These are phyloP conservation scores for Cordyceps cateniannulata DNA, from an alignment of 2,329 filamentous ascomycete species.

Conservation along the genomic window DNA sequence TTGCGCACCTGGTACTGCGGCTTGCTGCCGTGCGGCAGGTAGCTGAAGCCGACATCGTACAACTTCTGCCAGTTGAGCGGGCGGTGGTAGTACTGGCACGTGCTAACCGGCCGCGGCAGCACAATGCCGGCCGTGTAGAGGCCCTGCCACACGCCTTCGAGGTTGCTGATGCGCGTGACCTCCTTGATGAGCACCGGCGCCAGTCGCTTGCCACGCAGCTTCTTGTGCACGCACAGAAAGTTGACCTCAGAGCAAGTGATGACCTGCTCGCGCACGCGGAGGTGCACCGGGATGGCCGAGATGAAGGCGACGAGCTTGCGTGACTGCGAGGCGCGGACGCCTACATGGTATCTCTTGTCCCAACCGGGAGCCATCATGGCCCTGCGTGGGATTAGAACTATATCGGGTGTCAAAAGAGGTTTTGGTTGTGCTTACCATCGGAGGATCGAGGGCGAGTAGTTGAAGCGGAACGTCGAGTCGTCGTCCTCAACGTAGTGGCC, in stretches of 20 bases:
- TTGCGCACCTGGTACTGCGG: slow-evolving; percentile 78
- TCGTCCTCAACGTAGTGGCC: slow-evolving; percentile 97
- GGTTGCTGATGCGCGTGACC: slow-evolving; percentile 86
- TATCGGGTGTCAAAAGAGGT: no score
- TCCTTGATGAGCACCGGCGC: slow-evolving; percentile 96
- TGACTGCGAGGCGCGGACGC: slow-evolving; percentile 77
- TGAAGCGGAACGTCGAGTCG: slow-evolving; percentile 95
- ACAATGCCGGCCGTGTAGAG: slow-evolving; percentile 93
- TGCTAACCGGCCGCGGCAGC: slow-evolving; percentile 84
- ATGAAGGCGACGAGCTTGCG: slow-evolving; percentile 92
- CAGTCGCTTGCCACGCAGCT: slow-evolving; percentile 86
- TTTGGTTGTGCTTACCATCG: slow-evolving; percentile 59
- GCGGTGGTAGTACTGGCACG: slow-evolving; percentile 92
- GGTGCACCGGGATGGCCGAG: slow-evolving; percentile 78
- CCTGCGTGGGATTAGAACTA: slow-evolving; percentile 43
- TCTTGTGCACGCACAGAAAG: slow-evolving; percentile 97
- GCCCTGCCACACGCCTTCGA: slow-evolving; percentile 83
- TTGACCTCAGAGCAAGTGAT: slow-evolving; percentile 89
- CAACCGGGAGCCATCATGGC: slow-evolving; percentile 92
- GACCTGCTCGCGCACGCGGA: slow-evolving; percentile 70
- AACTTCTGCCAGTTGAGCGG: slow-evolving; percentile 94
- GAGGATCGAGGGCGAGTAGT: slow-evolving; percentile 83
- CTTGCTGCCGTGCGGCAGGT: slow-evolving; percentile 75
- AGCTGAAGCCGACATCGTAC: slow-evolving; percentile 90
- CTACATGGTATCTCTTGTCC: slow-evolving; percentile 91